Evolutionary conservation across 257 asterid genomes (phyloP).

Genomic region (Solanum pinnatisectum): DNA sequence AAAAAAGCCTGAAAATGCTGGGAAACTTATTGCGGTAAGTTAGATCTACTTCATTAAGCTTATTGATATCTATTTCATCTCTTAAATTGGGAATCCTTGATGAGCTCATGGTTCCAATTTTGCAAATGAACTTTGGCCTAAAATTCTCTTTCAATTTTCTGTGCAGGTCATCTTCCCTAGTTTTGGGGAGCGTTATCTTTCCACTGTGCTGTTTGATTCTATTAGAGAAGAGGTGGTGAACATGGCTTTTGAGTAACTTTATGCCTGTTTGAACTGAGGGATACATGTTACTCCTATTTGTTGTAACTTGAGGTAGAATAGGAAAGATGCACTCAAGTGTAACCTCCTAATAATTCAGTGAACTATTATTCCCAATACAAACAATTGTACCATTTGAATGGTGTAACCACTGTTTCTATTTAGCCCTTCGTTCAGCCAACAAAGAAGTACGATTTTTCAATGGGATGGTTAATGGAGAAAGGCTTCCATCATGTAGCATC

Average conservation of each 20-base stretch:
- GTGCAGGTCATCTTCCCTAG: constrained; percentile 33
- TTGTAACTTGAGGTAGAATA: not conserved
- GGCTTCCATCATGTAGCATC: not conserved
- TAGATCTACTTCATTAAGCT: not conserved
- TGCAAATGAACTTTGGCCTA: not conserved
- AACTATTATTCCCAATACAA: not conserved
- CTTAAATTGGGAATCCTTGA: not conserved
- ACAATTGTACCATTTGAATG: not conserved
- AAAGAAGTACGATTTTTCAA: not conserved
- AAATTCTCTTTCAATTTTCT: not conserved
- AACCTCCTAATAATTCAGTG: not conserved
- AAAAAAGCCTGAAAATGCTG: constrained; percentile 40
- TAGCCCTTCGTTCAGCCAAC: not conserved
- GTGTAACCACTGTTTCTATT: not conserved
- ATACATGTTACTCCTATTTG: not conserved
- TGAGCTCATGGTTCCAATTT: not conserved
- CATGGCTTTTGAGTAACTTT: constrained; percentile 11
- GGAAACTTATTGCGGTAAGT: constrained; percentile 52
- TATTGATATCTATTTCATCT: not conserved
- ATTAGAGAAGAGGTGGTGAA: constrained; percentile 30
- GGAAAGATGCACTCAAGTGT: not conserved
- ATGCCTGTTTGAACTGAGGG: not conserved
- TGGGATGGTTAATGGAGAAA: not conserved
- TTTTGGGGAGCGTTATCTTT: constrained; percentile 52
- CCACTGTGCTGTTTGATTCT: constrained; percentile 42